phyloP scores from a whole-genome alignment of 495 filamentous ascomycete species.

The Xylaria intraflava region DNA sequence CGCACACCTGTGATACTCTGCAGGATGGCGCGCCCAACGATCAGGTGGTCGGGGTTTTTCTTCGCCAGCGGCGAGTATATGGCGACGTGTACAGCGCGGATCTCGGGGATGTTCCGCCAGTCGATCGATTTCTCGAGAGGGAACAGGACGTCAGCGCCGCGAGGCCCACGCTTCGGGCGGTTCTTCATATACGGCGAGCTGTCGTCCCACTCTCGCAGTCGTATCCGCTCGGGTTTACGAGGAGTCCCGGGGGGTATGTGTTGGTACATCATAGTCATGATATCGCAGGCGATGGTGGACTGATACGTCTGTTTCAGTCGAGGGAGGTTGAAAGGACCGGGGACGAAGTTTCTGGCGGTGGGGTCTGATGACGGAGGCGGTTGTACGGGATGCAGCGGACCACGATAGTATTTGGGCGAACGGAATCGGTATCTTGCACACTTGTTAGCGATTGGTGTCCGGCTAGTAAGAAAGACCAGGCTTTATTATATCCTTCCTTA shows the following conservation, averaged over 20 bases:
- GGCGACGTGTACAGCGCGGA: constrained; percentile 75
- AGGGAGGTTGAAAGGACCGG: constrained; percentile 85
- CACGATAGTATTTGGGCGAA: constrained; percentile 87
- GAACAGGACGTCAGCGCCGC: constrained; percentile 56
- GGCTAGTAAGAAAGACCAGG: neutral
- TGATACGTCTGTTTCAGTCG: constrained; percentile 87
- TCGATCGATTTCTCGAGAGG: constrained; percentile 70
- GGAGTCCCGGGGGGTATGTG: constrained; percentile 70
- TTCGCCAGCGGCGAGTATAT: constrained; percentile 57
- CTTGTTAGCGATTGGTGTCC: constrained; percentile 8
- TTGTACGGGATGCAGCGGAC: constrained; percentile 86
- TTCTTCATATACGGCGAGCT: constrained; percentile 90
- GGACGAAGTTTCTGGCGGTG: constrained; percentile 78
- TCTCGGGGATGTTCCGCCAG: constrained; percentile 77
- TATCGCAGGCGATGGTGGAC: constrained; percentile 77
- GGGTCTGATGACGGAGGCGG: constrained; percentile 77
- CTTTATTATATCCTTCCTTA: constrained; percentile 9
- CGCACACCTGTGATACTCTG: constrained; percentile 81
- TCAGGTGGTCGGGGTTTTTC: constrained; percentile 59
- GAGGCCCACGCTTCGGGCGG: constrained; percentile 72
- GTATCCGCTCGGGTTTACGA: constrained; percentile 53
- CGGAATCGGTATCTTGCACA: constrained; percentile 77
- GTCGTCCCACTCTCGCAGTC: constrained; percentile 81
- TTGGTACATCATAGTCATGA: constrained; percentile 80
- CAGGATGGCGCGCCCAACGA: constrained; percentile 74